Percentiles rank a stretch among this genome's conserved stretches.
phyloP scores from a whole-genome alignment of 352 stramenopile species.

The Globisporangium cylindrosporum region DNA sequence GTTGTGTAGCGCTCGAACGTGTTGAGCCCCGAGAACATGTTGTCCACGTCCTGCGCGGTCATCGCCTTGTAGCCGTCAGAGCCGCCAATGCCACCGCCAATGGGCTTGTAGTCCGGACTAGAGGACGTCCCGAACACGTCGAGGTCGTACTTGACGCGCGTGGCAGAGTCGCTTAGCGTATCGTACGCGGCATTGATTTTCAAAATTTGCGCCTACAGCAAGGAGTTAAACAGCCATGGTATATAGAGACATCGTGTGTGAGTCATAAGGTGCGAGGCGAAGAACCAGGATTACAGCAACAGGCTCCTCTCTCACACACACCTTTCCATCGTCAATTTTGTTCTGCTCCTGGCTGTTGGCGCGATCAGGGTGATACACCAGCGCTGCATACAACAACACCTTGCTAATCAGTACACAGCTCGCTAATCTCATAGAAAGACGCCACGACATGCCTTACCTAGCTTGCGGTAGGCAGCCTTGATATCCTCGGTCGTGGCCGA shows the following conservation, averaged over 20 bases:
- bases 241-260: background rate
- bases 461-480: slow-evolving; percentile 73
- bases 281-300: background rate
- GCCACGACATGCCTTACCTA: slow-evolving; percentile 29
- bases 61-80: slow-evolving; percentile 56
- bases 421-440: slow-evolving; percentile 2
- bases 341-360: slow-evolving; percentile 28
- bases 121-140: slow-evolving; percentile 64
- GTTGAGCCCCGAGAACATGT: slow-evolving; percentile 74
- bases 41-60: slow-evolving; percentile 66
- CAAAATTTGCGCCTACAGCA: slow-evolving; percentile 38
- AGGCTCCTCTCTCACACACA: slow-evolving; percentile 1
- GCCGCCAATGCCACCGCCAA: background rate
- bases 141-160: slow-evolving; percentile 65
- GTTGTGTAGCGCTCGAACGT: slow-evolving; percentile 77
- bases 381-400: slow-evolving; percentile 29
- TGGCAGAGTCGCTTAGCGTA: slow-evolving; percentile 42
- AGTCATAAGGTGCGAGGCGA: background rate
- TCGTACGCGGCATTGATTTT: slow-evolving; percentile 78
- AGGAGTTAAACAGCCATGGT: background rate
- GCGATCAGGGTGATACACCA: slow-evolving; percentile 74
- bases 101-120: slow-evolving; percentile 27
- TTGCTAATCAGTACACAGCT: background rate
- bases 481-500: slow-evolving; percentile 67
- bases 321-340: slow-evolving; percentile 29